A percentile compares a stretch with the other conserved stretches of the same genome.
Conservation (phyloP, 192 early-diverging fungal genomes). For the Backusella sp. region DNA sequence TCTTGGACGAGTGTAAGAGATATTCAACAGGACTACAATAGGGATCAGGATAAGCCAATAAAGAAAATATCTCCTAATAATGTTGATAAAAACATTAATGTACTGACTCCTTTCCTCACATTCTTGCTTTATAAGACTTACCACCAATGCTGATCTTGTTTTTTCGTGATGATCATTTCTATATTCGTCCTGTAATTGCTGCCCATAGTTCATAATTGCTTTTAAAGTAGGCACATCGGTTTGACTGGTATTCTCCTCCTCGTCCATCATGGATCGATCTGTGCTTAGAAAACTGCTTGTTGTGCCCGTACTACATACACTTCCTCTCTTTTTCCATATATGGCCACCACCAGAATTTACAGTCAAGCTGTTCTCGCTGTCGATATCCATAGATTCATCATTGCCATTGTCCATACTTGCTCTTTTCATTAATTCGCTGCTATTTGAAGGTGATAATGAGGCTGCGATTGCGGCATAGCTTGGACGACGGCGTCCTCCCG, state of each 20-base stretch:
- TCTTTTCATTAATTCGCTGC: not conserved
- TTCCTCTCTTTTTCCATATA: not conserved
- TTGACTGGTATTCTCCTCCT: not conserved
- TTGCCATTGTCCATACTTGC: not conserved
- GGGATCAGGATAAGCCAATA: constrained; percentile 76
- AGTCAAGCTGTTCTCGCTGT: not conserved
- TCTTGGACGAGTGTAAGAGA: constrained; percentile 52
- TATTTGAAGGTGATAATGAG: constrained; percentile 3
- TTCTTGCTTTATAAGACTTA: constrained; percentile 3
- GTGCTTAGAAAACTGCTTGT: not conserved
- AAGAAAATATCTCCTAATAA: constrained; percentile 64
- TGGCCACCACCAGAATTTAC: not conserved
- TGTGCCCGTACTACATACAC: not conserved
- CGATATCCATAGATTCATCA: constrained; percentile 6
- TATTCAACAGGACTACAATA: constrained; percentile 50
- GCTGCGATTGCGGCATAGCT: constrained; percentile 31
- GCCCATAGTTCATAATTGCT: constrained; percentile 48
- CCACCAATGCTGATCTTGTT: constrained; percentile 8
- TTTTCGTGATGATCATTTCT: constrained; percentile 11
- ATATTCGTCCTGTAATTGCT: constrained; percentile 55
- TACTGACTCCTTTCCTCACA: not conserved
- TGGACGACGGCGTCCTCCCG: constrained; percentile 3
- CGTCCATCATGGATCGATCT: not conserved
- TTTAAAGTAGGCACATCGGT: constrained; percentile 1
- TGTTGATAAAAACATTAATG: not conserved